Evolutionary conservation across 768 basidiomycete genomes (phyloP), one percentile per base, ranked within the genome.

Genomic region (Erythrobasidium yunnanense): DNA sequence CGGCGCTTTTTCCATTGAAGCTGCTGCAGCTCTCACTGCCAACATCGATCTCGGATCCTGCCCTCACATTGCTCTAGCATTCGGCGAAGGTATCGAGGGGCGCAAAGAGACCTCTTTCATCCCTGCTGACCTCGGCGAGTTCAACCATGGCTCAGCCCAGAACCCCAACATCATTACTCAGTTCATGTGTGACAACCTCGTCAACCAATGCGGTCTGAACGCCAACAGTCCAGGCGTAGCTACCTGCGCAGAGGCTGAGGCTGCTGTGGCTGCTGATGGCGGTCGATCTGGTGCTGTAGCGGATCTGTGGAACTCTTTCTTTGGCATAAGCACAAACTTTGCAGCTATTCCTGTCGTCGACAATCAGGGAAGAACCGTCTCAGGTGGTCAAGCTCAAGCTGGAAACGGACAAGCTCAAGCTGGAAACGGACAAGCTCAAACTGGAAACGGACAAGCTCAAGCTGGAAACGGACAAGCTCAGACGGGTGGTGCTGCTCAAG

Each of bases 291-390:
- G 84, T 69, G 79, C 76, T 11, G 81, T 83, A 70, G 83, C 84
- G 17, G 84, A 85, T 73, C 80, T 77, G 2, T 85, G 84, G 79
- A 85, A 85, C 75, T 78, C 77, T 18, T 80, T 74, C 46, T 83
- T 85, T 68, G 82, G 81, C 20, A 79, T 82, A 66, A 75, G 51
- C 2, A 84, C 83, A 52, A 74, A 81, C 74, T 84, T 85, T 71
- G 77, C 76, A 2, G 67, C 69, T 38, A 78, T 82, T 35, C 66
- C 77, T 18, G 75, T 73, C 18, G 70, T 83, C 55, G 79, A 81
- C 52, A 76, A 82, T 72, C 79, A 81, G 69, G 82, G 81, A 54
- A 62, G 67, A 18, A 29, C 46, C 17, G 38, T 50, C 38, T n/a
- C n/a, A n/a, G n/a, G n/a, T n/a, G n/a, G 54, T n/a, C n/a, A n/a